Conservation (phyloP, 345 rosid species). For the Aquilaria yunnanensis region DNA sequence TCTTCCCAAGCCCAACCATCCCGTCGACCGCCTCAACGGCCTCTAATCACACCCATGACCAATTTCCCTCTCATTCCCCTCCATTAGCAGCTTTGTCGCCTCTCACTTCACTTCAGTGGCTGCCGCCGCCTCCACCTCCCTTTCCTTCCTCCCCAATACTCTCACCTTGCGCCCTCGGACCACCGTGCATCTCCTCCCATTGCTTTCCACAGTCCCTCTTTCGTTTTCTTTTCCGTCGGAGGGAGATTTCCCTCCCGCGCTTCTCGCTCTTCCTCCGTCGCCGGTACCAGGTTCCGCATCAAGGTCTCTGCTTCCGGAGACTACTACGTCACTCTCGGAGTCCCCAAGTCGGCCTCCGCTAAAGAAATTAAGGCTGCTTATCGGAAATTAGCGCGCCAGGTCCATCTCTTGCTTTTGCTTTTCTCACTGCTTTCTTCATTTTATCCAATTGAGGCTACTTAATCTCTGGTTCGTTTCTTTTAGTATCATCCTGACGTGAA, state of each 20-base stretch:
- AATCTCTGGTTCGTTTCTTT: slow-evolving; percentile 9
- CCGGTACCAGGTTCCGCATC: slow-evolving; percentile 23
- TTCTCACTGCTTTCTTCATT: not conserved
- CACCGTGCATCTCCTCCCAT: slow-evolving; percentile 17
- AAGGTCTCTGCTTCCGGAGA: slow-evolving; percentile 65
- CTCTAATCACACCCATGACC: no score
- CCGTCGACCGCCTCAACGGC: no score
- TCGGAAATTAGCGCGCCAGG: slow-evolving; percentile 88
- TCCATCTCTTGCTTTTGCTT: slow-evolving; percentile 12
- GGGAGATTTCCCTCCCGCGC: slow-evolving; percentile 31
- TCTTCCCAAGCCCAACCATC: no score
- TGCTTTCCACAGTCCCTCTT: slow-evolving; percentile 26
- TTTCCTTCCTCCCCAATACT: slow-evolving; percentile 40
- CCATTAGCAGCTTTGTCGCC: no score
- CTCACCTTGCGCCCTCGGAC: slow-evolving; percentile 24
- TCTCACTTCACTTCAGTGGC: slow-evolving; percentile 25
- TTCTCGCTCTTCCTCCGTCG: slow-evolving; percentile 20
- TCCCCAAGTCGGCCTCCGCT: slow-evolving; percentile 64
- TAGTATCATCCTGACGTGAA: slow-evolving; percentile 98
- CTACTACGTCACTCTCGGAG: slow-evolving; percentile 83
- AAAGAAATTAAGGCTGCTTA: slow-evolving; percentile 95
- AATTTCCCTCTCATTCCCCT: no score
- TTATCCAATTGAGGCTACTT: not conserved
- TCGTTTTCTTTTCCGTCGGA: slow-evolving; percentile 39
- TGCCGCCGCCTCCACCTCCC: slow-evolving; percentile 33